Base-by-base conservation (phyloP, 352 stramenopile species). In the Pythium aquatile region DNA sequence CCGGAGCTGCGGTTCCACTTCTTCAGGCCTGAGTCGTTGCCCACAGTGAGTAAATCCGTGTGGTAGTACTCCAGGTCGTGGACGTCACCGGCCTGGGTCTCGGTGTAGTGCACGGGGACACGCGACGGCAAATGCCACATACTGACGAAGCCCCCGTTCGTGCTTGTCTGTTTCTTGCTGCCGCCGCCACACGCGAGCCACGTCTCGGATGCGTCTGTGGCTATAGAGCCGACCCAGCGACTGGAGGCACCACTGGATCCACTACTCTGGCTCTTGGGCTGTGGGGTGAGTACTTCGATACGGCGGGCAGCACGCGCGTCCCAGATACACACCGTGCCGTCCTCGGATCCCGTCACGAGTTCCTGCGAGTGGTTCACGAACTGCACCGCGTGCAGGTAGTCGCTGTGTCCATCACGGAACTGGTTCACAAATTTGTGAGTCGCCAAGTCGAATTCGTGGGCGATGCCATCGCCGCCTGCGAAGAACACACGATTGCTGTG, bases 61-160 rank as follows among this genome's bases (percentile, higher is more conserved):
- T 84, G 75, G 51, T 91, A 81, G 70, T 91, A 91, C 17, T 76
- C 76, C 26, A 91, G 69, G 37, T 86, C 81, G 47, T 90, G 78
- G 44, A 93, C 75, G 70, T 93, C 76, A 11, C 52, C 28, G n/a
- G 69, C 73, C 11, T 73, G 61, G 29, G 82, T 88, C 51, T 75
- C 69, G 8, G 81, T 91, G 47, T 75, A 83, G 47, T 91, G 81
- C 42, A 93, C 73, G 0, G 82, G 79, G 20, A 91, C 80, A 37
- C 81, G 82, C 16, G 84, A 91, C 20, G 84, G 84, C 56, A 93
- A 59, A 58, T 93, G 81, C 84, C 84, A 93, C 78, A 93, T 87
- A 48, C 81, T 73, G 6, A 91, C 39, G 62, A 91, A 93, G 0
- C 84, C 84, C 5, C 74, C 67, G 29, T 46, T 24, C n/a, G 29